Evolutionary conservation across 116 monocot species (phyloP).

Genomic region (Phalaenopsis hybrid): DNA sequence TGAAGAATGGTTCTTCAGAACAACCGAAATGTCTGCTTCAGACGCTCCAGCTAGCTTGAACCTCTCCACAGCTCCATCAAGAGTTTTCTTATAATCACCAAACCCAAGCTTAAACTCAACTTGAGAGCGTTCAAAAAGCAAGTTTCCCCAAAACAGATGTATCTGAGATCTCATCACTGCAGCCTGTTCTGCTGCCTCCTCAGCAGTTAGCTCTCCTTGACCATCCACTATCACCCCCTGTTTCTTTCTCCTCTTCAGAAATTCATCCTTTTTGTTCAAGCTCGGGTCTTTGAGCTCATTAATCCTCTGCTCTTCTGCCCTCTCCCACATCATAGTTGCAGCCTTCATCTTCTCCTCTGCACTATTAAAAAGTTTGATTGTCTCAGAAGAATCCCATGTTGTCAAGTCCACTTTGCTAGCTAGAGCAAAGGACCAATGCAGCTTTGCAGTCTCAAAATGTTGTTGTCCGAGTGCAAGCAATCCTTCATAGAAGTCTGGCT

Average conservation of each 20-base stretch:
- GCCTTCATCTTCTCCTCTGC: conserved; percentile 90
- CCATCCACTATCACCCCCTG: conserved; percentile 23
- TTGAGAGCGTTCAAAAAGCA: conserved; percentile 96
- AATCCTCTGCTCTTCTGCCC: conserved; percentile 79
- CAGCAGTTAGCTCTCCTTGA: conserved; percentile 53
- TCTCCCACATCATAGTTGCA: conserved; percentile 98
- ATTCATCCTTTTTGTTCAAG: conserved; percentile 51
- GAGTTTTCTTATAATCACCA: conserved; percentile 74
- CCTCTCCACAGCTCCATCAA: conserved; percentile 83
- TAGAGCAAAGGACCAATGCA: conserved; percentile 95
- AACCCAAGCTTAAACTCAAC: conserved; percentile 79
- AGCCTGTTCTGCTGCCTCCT: conserved; percentile 81
- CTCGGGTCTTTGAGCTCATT: conserved; percentile 61
- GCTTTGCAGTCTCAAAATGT: conserved; percentile 93
- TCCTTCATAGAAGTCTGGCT: conserved; percentile 95
- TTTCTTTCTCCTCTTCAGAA: conserved; percentile 58
- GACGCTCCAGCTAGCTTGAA: conserved; percentile 96
- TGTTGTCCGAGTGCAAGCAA: conserved; percentile 96
- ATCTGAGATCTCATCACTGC: conserved; percentile 93
- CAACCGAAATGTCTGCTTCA: conserved; percentile 68
- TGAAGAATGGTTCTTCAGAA: conserved; percentile 90
- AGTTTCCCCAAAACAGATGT: conserved; percentile 98
- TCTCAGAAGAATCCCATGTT: conserved; percentile 71
- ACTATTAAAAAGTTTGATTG: conserved; percentile 68
- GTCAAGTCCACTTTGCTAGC: conserved; percentile 74